A percentile compares a stretch with the other conserved stretches of the same genome.
Conservation (phyloP, 495 filamentous ascomycete species). For the Aspergillus homomorphus region DNA sequence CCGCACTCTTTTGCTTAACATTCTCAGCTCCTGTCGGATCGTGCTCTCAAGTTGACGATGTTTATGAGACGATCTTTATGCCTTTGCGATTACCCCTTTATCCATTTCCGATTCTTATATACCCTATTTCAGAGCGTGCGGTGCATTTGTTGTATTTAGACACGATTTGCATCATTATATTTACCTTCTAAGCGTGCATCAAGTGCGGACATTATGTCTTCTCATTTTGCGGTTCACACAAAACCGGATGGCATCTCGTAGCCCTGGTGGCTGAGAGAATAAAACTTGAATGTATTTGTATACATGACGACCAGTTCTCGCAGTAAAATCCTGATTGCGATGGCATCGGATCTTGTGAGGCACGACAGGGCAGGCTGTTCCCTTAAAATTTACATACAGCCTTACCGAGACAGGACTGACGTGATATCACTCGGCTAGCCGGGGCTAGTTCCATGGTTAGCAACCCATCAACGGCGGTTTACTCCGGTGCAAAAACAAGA, state of each 20-base stretch:
- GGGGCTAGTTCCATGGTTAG: conserved; percentile 14
- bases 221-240: not conserved
- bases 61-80: conserved; percentile 24
- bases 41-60: not conserved
- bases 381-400: not conserved
- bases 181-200: not conserved
- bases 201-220: not conserved
- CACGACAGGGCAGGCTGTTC: not conserved
- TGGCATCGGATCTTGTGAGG: not conserved
- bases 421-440: conserved; percentile 10
- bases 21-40: not conserved
- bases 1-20: not conserved
- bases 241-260: not conserved
- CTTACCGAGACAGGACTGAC: conserved; percentile 2
- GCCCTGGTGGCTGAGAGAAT: not conserved
- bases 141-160: conserved; percentile 25
- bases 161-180: conserved; percentile 15
- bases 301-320: too few relatives aligned
- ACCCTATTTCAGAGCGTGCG: conserved; percentile 26
- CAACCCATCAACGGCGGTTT: conserved; percentile 8
- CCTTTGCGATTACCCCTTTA: conserved; percentile 42
- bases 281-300: not conserved
- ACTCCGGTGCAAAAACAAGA: conserved; percentile 33
- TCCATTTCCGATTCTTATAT: conserved; percentile 18
- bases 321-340: too few relatives aligned